These are phyloP conservation scores for Trichoderma gamsii DNA, from an alignment of 495 filamentous ascomycete species.

Conservation along the genomic window DNA sequence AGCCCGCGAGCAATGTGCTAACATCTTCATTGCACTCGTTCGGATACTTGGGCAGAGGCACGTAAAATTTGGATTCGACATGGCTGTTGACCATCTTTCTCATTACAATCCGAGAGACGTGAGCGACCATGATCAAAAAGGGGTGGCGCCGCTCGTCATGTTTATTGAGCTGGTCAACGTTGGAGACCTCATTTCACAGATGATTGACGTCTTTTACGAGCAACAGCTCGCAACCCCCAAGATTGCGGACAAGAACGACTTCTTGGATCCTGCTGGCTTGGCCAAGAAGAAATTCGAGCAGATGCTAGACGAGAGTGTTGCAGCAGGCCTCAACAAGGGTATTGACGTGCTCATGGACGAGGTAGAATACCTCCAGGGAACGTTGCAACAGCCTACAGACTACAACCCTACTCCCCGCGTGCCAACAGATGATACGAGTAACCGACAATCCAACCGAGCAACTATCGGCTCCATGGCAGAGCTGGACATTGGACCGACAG, in stretches of 20 bases:
- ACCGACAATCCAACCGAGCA: neutral
- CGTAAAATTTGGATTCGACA: conserved; percentile 84
- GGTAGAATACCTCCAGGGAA: conserved; percentile 91
- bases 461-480: conserved; percentile 19
- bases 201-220: conserved; percentile 98
- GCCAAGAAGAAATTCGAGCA: conserved; percentile 99
- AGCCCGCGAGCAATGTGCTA: conserved; percentile 83
- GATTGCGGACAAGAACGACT: conserved; percentile 88
- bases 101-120: conserved; percentile 88
- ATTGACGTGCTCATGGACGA: conserved; percentile 98
- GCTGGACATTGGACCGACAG: conserved; percentile 70
- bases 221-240: conserved; percentile 80
- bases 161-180: conserved; percentile 98
- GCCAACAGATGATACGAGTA: conserved; percentile 14
- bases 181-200: conserved; percentile 95
- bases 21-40: conserved; percentile 78
- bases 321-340: conserved; percentile 90
- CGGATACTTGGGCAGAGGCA: conserved; percentile 81
- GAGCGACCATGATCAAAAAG: conserved; percentile 57
- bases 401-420: conserved; percentile 67
- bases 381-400: conserved; percentile 76
- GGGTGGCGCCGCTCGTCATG: conserved; percentile 86
- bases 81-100: conserved; percentile 83
- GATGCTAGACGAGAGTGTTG: conserved; percentile 96
- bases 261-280: conserved; percentile 80